Evolutionary conservation across 371 early-diverging fungal species (phyloP).

Genomic region (Fennellomyces sp.): DNA sequence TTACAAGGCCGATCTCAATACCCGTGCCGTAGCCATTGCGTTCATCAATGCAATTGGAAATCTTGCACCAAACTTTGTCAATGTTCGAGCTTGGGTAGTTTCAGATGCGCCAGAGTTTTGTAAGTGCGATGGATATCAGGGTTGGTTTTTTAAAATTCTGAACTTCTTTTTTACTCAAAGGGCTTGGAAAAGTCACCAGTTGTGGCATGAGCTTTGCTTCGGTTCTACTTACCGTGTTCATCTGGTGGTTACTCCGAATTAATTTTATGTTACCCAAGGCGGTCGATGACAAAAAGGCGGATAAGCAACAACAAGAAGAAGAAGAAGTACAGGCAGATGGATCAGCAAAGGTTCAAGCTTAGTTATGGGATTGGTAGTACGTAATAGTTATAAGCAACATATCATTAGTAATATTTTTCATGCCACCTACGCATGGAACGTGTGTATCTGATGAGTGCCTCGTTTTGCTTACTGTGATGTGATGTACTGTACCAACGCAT

Average conservation of each 20-base stretch:
- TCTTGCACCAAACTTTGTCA: constrained; percentile 37
- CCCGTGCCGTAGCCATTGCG: constrained; percentile 43
- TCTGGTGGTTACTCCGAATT: constrained; percentile 2
- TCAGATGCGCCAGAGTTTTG: constrained; percentile 27
- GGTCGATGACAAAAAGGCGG: neutral
- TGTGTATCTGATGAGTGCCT: too few relatives aligned
- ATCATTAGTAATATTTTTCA: too few relatives aligned
- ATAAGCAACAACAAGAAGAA: neutral
- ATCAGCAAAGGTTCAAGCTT: neutral
- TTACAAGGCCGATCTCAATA: constrained; percentile 27
- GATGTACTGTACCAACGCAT: too few relatives aligned
- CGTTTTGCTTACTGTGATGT: too few relatives aligned
- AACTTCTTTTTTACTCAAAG: neutral
- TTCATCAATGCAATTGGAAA: constrained; percentile 43
- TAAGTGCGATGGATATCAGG: neutral
- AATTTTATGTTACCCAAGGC: constrained; percentile 4
- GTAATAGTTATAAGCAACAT: neutral
- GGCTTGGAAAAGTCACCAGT: constrained; percentile 2
- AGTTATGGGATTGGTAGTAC: neutral
- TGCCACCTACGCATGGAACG: too few relatives aligned
- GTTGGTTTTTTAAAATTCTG: neutral
- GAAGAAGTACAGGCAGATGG: neutral
- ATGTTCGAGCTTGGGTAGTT: constrained; percentile 35
- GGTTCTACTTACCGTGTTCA: neutral
- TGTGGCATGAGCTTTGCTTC: constrained; percentile 15